Base-by-base conservation (phyloP, 768 basidiomycete genomes). In the Phylloporus sp. region DNA sequence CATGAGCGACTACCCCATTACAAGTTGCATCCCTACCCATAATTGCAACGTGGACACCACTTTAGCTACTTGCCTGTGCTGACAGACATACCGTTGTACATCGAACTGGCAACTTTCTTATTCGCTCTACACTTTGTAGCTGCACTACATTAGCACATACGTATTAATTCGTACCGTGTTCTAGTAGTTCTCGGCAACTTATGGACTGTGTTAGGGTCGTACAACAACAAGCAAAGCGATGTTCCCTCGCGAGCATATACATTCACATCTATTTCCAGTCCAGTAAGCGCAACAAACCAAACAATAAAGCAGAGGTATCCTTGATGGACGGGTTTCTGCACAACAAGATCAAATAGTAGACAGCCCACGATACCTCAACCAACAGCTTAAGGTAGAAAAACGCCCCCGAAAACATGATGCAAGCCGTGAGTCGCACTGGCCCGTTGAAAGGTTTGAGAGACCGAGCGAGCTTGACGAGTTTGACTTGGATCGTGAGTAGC, bases 321-420 rank as follows among this genome's bases (percentile, higher is more conserved):
- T 59, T 59, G 6, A 68, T 26, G 1, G 65, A 58, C 23, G 65
- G 66, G 23, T 56, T 66, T 50, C 57, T 65, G 56, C 59, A 65
- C 48, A 67, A 39, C 59, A 56, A 52, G 32, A 59, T 28, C 55
- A 68, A 26, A 45, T 61, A 68, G 43, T 65, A 66, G 26, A 61
- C 51, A 3, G 61, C 64, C 61, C 64, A 61, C 32, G 59, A 61
- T 18, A 66, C 22, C 54, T 66, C 65, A 38, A 66, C 47, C 39
- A 65, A 42, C 45, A 66, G 31, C 15, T 58, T 67, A 24, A 66
- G 45, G 27, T 68, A 66, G 46, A 68, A 65, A 49, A 66, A 63
- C 39, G 49, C 53, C 38, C 57, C 65, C 0, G 64, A 61, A 15
- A 66, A n/a, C 36, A 54, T 44, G 46, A 66, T 53, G 22, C 59